A percentile compares a stretch with the other conserved stretches of the same genome.
Conservation (phyloP, 352 stramenopile genomes). For the Nothophytophthora sp. region DNA sequence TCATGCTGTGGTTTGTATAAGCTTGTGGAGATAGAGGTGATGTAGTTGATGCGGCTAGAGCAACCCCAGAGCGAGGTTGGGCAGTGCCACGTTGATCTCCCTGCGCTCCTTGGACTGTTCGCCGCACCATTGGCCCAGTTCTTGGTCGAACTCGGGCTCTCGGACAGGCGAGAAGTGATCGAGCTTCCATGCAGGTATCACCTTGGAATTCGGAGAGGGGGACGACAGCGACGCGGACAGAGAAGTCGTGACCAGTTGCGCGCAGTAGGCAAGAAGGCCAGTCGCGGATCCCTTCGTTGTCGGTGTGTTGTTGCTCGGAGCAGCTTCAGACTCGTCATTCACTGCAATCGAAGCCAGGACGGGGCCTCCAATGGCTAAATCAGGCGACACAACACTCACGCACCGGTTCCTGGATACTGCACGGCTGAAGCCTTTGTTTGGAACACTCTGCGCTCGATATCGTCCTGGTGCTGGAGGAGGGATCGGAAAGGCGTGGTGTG, state of each 20-base stretch:
- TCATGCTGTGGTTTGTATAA: no score
- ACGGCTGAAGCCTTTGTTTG: constrained; percentile 17
- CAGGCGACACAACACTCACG: no score
- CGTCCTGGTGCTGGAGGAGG: constrained; percentile 20
- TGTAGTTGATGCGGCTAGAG: constrained; percentile 5
- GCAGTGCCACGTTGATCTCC: constrained; percentile 12
- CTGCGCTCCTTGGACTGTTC: neutral
- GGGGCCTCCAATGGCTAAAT: no score
- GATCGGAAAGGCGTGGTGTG: neutral
- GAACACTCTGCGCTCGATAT: constrained; percentile 12
- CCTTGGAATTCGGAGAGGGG: constrained; percentile 25
- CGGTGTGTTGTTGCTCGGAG: constrained; percentile 3
- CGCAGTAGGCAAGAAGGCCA: constrained; percentile 39
- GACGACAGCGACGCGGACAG: constrained; percentile 13
- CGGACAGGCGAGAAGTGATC: constrained; percentile 9
- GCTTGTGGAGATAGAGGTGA: neutral
- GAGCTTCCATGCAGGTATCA: constrained; percentile 34
- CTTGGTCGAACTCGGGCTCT: constrained; percentile 17
- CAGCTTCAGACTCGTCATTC: neutral
- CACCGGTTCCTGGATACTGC: constrained; percentile 13
- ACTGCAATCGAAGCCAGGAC: no score
- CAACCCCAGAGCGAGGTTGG: constrained; percentile 27
- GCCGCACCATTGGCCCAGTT: constrained; percentile 13
- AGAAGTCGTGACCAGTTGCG: constrained; percentile 38
- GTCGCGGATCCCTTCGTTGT: constrained; percentile 27